Base-by-base conservation (phyloP, 768 basidiomycete species). In the Collybia nuda region DNA sequence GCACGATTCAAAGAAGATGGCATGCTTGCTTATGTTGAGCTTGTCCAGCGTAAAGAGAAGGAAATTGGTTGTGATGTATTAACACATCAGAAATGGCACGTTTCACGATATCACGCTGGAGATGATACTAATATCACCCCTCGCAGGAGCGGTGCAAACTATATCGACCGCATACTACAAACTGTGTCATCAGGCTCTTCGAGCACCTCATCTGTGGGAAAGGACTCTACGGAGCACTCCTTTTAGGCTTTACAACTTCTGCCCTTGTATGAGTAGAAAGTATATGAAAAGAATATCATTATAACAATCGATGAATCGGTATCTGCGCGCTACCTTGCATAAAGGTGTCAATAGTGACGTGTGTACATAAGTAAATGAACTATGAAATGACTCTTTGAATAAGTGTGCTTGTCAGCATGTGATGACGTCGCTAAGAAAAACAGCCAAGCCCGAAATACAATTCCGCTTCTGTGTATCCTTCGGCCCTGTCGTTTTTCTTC, bases 61-160 rank as follows among this genome's bases (percentile, higher is more conserved):
- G 91, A 87, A 59, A 81, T 93, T 44, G 88, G 88, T 28, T 89
- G 88, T 52, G 93, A 96, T 64, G 92, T 96, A 26, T 73, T 95
- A 41, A 96, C 90, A 2, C 93, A 96, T 67, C 93, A 96, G 72
- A 95, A 93, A 78, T 97, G 93, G 93, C 85, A 36, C 50, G 78
- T n/a, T n/a, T 68, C 17, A 36, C 41, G 40, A 17, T 44, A 21
- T 36, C 45, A 41, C 43, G 41, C 9, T 7, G 6, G 18, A 44
- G 11, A 19, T 47, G 32, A 23, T 42, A 40, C 11, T 41, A 12
- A 42, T 36, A 37, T 36, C 32, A 29, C 24, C 7, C 7, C 48
- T 52, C 17, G 35, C 59, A 90, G 88, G 88, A 93, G 91, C 55
- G 93, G 93, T 29, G 93, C 93, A 19, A 89, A 88, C 62, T 96